Evolutionary conservation across 768 basidiomycete genomes (phyloP).

Genomic region (Psilocybe tampanensis): DNA sequence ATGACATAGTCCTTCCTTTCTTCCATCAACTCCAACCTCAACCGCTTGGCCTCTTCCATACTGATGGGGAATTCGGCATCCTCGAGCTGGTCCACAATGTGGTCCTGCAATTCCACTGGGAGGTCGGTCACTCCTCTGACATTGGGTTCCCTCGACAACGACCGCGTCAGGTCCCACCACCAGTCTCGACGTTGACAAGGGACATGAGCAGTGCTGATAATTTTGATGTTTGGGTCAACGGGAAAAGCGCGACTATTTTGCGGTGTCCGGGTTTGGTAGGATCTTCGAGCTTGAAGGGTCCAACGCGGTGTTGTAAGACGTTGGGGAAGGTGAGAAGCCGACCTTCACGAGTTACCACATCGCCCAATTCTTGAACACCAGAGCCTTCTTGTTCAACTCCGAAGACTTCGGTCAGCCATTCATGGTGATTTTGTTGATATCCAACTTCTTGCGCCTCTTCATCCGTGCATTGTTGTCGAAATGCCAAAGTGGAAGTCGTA

Average conservation of each 20-base stretch:
- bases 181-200: conserved; percentile 34
- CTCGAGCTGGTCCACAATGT: conserved; percentile 9
- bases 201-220: conserved; percentile 31
- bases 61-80: neutral
- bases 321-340: conserved; percentile 45
- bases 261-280: conserved; percentile 41
- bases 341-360: conserved; percentile 34
- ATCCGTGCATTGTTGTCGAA: conserved; percentile 21
- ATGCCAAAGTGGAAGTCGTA: conserved; percentile 23
- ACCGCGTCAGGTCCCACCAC: conserved; percentile 24
- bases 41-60: neutral
- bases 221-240: conserved; percentile 34
- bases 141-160: neutral
- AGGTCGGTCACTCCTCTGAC: conserved; percentile 7
- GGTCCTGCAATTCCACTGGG: conserved; percentile 15
- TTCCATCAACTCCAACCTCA: neutral
- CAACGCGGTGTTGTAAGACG: conserved; percentile 41
- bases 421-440: conserved; percentile 27
- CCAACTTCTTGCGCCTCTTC: conserved; percentile 1
- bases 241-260: conserved; percentile 46
- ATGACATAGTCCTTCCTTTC: neutral
- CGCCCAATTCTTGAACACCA: conserved; percentile 32
- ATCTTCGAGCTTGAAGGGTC: conserved; percentile 39
- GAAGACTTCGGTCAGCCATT: conserved; percentile 30
- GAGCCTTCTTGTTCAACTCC: conserved; percentile 24